These are phyloP conservation scores for Kurtzmaniella quercitrusa DNA, from an alignment of 1,139 yeast genomes.

Conservation along the genomic window DNA sequence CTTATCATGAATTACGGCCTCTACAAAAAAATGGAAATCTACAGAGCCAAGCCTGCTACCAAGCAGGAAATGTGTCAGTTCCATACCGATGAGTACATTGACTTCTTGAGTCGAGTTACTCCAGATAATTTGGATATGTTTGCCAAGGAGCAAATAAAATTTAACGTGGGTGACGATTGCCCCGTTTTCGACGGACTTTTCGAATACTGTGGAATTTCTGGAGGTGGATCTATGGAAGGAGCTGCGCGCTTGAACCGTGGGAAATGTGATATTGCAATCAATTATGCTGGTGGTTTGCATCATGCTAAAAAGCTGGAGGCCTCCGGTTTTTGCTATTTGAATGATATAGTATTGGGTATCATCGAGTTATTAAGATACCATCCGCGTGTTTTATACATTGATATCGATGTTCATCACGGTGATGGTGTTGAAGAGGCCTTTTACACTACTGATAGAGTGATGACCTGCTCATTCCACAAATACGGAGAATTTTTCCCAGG, in stretches of 20 bases:
- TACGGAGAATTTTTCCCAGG: conserved; percentile 97
- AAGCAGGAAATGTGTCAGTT: conserved; percentile 98
- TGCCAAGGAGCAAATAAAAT: conserved; percentile 87
- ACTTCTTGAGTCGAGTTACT: conserved; percentile 85
- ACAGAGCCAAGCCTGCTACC: conserved; percentile 96
- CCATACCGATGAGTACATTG: conserved; percentile 96
- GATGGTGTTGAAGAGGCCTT: conserved; percentile 99
- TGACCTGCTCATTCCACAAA: conserved; percentile 97
- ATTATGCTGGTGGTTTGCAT: conserved; percentile 96
- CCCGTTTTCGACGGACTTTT: conserved; percentile 95
- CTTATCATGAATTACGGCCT: conserved; percentile 95
- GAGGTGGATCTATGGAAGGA: conserved; percentile 98
- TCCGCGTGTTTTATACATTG: conserved; percentile 92
- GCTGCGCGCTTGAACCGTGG: conserved; percentile 91
- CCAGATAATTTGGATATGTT: conserved; percentile 93
- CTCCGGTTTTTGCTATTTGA: conserved; percentile 83
- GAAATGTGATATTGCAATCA: conserved; percentile 92
- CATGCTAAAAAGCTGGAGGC: conserved; percentile 97
- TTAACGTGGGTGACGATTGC: conserved; percentile 96
- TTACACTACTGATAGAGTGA: conserved; percentile 91
- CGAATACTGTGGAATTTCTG: conserved; percentile 90
- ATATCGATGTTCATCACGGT: conserved; percentile 96
- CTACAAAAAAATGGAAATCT: conserved; percentile 95
- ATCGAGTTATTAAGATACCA: conserved; percentile 86
- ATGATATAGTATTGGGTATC: conserved; percentile 87